Conservation (phyloP, 2,329 filamentous ascomycete genomes). For the Nemania abortiva region DNA sequence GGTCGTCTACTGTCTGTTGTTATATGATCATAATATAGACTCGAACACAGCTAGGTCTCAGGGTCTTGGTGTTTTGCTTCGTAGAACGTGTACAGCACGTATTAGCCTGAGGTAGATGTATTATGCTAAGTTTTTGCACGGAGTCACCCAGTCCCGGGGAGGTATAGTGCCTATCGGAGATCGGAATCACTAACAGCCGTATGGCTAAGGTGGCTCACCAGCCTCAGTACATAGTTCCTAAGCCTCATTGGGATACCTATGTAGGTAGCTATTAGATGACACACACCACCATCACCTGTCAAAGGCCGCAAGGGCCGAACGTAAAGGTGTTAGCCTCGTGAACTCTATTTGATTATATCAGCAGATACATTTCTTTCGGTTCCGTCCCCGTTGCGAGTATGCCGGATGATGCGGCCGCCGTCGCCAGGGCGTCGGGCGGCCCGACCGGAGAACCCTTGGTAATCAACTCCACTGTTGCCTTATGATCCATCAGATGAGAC, state of each 20-base stretch:
- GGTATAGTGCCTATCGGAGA: conserved; percentile 3
- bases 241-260: conserved; percentile 5
- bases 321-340: background rate
- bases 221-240: background rate
- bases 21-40: background rate
- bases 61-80: background rate
- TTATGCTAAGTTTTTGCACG: too few species aligned
- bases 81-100: too few species aligned
- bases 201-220: conserved; percentile 18
- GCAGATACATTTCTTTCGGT: conserved; percentile 3
- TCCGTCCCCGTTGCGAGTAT: conserved; percentile 35
- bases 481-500: conserved; percentile 14
- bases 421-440: conserved; percentile 32
- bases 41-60: background rate
- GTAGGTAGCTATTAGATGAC: conserved; percentile 2
- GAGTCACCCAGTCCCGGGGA: too few species aligned
- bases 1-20: background rate
- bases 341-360: conserved; percentile 3
- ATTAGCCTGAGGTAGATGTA: too few species aligned
- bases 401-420: conserved; percentile 40
- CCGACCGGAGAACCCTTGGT: conserved; percentile 46
- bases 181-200: conserved; percentile 15
- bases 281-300: conserved; percentile 19
- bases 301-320: conserved; percentile 21
- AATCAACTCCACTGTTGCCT: conserved; percentile 34